Evolutionary conservation across 1,139 yeast species (phyloP), one percentile per base, ranked within the genome.

Genomic region (Blastobotrys aristatus): DNA sequence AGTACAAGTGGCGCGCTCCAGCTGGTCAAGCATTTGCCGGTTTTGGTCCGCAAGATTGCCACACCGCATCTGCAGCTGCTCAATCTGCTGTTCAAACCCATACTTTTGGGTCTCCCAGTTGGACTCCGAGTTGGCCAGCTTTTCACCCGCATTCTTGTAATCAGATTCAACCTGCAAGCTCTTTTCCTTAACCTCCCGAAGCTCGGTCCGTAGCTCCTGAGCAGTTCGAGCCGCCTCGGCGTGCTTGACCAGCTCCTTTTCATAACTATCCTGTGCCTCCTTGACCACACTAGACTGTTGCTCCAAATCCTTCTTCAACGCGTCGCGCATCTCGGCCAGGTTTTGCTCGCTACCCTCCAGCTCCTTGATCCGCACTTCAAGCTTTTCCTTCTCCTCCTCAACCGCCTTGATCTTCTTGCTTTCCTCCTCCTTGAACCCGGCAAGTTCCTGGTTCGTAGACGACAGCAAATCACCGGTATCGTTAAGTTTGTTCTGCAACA

Each of bases 21-120:
- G 66, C 62, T 86, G 95, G 54, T 80, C 82, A 57, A 84, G 75
- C 29, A 87, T 69, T 11, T 86, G 70, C 43, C 76, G 71, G 60
- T 87, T 85, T 60, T 87, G 95, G 20, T 77, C 72, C 27, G 77
- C 70, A 42, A 85, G 65, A 48, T 84, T 92, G 24, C 75, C 71
- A 26, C 77, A 61, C 53, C 80, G 75, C 1, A 68, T 57, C 29
- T 71, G 72, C 8, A 77, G 68, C 20, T 65, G 60, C 11, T 70
- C 71, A 44, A 84, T 61, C 50, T 84, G 83, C 34, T 77, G 80
- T 53, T 80, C 82, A 30, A 78, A 64, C 1, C 70, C 62, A 3
- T 59, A 50, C 54, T 63, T 68, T 58, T 73, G 76, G 4, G 67
- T 49, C 4, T 67, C 69, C 79, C 80, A 76, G 40, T 72, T 69